phyloP scores from a whole-genome alignment of 2,329 filamentous ascomycete genomes.

The Ampelomyces quisqualis region DNA sequence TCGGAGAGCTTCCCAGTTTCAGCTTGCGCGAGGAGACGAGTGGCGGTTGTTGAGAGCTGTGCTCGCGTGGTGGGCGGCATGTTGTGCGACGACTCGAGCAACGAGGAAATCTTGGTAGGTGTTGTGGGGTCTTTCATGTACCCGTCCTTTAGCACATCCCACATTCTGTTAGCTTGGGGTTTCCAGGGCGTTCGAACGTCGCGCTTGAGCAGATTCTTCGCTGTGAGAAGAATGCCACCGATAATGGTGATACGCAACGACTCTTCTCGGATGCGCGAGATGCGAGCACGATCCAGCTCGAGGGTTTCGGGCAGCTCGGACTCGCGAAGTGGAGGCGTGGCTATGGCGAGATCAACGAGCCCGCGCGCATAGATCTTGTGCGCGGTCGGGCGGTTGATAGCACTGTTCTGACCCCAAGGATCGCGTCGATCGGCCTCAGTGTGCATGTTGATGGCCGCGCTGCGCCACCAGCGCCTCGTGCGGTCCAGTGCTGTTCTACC shows the following conservation, averaged over 20 bases:
- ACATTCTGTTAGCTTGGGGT: slow-evolving; percentile 69
- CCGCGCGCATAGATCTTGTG: slow-evolving; percentile 75
- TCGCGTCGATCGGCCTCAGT: slow-evolving; percentile 68
- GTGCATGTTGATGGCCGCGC: slow-evolving; percentile 63
- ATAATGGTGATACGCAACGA: slow-evolving; percentile 68
- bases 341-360: slow-evolving; percentile 73
- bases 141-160: slow-evolving; percentile 64
- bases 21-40: slow-evolving; percentile 56
- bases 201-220: slow-evolving; percentile 79
- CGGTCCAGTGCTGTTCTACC: slow-evolving; percentile 57
- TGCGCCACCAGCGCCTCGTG: slow-evolving; percentile 67
- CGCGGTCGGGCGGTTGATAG: slow-evolving; percentile 61
- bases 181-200: slow-evolving; percentile 79
- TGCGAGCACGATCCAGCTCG: slow-evolving; percentile 65
- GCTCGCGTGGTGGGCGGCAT: slow-evolving; percentile 51
- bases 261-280: slow-evolving; percentile 58
- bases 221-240: slow-evolving; percentile 73
- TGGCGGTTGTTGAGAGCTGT: slow-evolving; percentile 47
- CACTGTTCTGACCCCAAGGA: slow-evolving; percentile 60
- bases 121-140: slow-evolving; percentile 57
- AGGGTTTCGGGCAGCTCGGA: slow-evolving; percentile 72
- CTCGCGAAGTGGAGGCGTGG: slow-evolving; percentile 57
- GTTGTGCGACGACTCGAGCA: slow-evolving; percentile 53
- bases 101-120: slow-evolving; percentile 48
- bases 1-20: slow-evolving; percentile 55